Conservation (phyloP, 352 stramenopile species). For the Pythium grandisporangium region DNA sequence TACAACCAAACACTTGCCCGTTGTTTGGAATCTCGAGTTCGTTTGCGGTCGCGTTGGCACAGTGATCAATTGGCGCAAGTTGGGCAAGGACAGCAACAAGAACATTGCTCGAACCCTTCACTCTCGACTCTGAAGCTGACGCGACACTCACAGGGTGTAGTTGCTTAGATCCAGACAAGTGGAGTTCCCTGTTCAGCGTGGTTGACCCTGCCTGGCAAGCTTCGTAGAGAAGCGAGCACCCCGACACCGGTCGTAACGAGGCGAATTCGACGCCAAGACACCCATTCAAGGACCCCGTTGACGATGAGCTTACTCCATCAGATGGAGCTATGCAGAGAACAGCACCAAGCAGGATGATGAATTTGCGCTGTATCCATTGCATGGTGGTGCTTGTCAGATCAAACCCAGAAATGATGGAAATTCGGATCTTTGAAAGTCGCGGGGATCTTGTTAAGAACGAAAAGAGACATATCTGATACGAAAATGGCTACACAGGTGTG, state of each 20-base stretch:
- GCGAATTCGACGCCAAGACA: conserved; percentile 48
- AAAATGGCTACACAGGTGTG: too few relatives aligned
- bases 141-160: conserved; percentile 50
- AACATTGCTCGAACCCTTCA: conserved; percentile 20
- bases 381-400: too few relatives aligned
- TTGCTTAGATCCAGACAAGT: conserved; percentile 1
- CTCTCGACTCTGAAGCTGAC: conserved; percentile 47
- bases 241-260: conserved; percentile 15
- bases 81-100: conserved; percentile 49
- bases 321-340: too few relatives aligned
- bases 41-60: conserved; percentile 6
- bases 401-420: too few relatives aligned
- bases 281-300: conserved; percentile 24
- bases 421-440: too few relatives aligned
- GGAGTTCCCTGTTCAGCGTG: conserved; percentile 48
- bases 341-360: too few relatives aligned
- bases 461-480: too few relatives aligned
- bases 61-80: conserved; percentile 31
- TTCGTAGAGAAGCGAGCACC: conserved; percentile 31
- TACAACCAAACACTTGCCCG: too few relatives aligned
- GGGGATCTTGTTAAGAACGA: too few relatives aligned
- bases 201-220: conserved; percentile 30
- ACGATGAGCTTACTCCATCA: conserved; percentile 8
- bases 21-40: too few relatives aligned
- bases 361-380: too few relatives aligned